Evolutionary conservation across 1,284 basidiomycete genomes (phyloP), one percentile per base, ranked within the genome.

Genomic region (Termitomyces sp.): DNA sequence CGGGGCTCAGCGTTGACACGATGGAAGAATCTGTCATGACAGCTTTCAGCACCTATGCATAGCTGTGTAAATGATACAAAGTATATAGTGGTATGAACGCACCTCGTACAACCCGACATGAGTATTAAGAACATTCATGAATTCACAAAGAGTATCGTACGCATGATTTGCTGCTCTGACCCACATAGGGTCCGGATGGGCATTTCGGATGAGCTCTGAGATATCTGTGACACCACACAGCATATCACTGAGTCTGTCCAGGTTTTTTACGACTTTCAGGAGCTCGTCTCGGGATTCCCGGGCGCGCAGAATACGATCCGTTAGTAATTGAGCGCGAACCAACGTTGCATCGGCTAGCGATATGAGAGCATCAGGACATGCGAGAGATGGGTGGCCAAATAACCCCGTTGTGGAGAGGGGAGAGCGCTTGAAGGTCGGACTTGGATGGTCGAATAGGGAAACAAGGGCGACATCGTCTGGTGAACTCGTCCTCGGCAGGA

Each of bases 91-190:
- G 59, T 54, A 28, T 47, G 49, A 48, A 57, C 84, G 70, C 68
- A 91, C 94, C 74, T 92, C 81, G 65, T 97, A 98, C 41, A 99
- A 75, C 17, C 89, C 93, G n/a, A 89, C 87, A 75, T 98, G 82
- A 15, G 95, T 98, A 71, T 99, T 99, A 57, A 99, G 79, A 39
- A 92, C 86, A 73, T 98, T 98, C 95, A 99, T 98, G 71, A 91
- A 96, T 70, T 94, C 90, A 75, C 94, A 98, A 55, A 98, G 76
- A 56, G 84, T 84, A 71, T 95, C 94, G 70, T 98, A 98, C 41
- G 92, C 90, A 56, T 81, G 77, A 65, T 98, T 92, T 33, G 93
- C 92, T 52, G 87, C 88, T 24, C 82, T 79, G 9, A 92, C 81
- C 95, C 96, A 98, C 47, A 73, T 67, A 17, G 75, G 73, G 63